A percentile compares a stretch with the other conserved stretches of the same genome.
These are phyloP conservation scores for Crithidia mellificae DNA, from an alignment of 208 protist genomes.

Conservation along the genomic window DNA sequence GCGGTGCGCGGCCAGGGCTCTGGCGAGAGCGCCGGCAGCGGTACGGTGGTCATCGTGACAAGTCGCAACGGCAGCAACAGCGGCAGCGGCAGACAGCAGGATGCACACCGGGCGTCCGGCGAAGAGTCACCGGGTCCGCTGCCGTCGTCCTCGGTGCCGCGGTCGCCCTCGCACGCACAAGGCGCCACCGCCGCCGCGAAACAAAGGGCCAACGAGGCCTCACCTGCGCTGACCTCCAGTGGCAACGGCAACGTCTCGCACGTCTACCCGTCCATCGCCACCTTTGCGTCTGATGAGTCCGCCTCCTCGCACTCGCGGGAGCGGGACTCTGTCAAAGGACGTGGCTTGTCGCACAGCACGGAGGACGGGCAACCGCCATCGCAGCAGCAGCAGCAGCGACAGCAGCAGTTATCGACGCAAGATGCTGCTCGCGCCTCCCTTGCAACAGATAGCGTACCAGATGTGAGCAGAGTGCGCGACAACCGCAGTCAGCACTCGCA, in stretches of 20 bases:
- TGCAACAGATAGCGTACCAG: too few relatives aligned
- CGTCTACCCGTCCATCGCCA: conserved; percentile 10
- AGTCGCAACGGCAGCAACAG: background rate
- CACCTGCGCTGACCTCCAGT: background rate
- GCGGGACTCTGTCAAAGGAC: background rate
- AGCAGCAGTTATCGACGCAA: too few relatives aligned
- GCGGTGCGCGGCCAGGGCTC: background rate
- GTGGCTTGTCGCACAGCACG: background rate
- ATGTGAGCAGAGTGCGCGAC: too few relatives aligned
- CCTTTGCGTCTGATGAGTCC: conserved; percentile 1
- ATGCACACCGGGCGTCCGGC: background rate
- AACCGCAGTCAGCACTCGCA: too few relatives aligned
- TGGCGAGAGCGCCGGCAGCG: background rate
- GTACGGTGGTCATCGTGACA: background rate
- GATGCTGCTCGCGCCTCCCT: too few relatives aligned
- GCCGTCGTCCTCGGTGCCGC: background rate
- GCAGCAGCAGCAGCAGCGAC: too few relatives aligned
- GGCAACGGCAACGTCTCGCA: background rate
- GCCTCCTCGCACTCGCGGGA: background rate
- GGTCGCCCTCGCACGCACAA: too few relatives aligned
- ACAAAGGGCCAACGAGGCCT: too few relatives aligned
- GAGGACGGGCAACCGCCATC: background rate
- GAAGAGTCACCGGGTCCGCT: background rate
- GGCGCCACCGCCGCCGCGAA: too few relatives aligned
- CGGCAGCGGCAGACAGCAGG: background rate